phyloP scores from a whole-genome alignment of 2,329 filamentous ascomycete genomes.

The Lasiodiplodia sp. region DNA sequence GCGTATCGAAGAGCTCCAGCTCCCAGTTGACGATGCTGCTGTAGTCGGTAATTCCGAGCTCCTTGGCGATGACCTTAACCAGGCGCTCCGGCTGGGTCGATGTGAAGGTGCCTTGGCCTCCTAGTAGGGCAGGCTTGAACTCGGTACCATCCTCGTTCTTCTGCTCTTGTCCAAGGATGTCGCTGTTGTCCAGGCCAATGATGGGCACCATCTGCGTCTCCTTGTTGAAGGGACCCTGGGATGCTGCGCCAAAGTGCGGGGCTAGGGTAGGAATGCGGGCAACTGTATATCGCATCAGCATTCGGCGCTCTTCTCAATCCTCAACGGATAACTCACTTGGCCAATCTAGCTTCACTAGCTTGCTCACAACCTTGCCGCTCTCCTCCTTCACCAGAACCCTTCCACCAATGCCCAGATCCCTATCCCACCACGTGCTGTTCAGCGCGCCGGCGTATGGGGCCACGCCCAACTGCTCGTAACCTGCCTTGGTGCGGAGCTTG shows the following conservation, averaged over 20 bases:
- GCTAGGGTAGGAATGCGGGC: constrained; percentile 90
- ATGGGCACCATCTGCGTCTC: constrained; percentile 96
- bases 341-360: constrained; percentile 91
- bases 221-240: constrained; percentile 73
- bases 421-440: constrained; percentile 95
- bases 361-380: constrained; percentile 77
- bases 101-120: constrained; percentile 74
- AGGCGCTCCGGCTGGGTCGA: constrained; percentile 85
- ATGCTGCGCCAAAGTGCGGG: constrained; percentile 85
- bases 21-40: constrained; percentile 92
- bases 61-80: constrained; percentile 79
- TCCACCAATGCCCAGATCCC: constrained; percentile 89
- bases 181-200: constrained; percentile 82
- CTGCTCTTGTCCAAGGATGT: constrained; percentile 47
- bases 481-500: constrained; percentile 80
- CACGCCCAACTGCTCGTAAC: constrained; percentile 88
- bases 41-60: constrained; percentile 77
- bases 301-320: constrained; percentile 30
- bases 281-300: constrained; percentile 53
- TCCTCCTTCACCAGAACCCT: constrained; percentile 82
- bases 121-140: constrained; percentile 56
- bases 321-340: constrained; percentile 62
- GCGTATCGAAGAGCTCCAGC: constrained; percentile 89
- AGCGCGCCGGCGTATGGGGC: constrained; percentile 90
- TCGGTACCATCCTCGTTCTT: constrained; percentile 40